Base-by-base conservation (phyloP, 768 basidiomycete species). In the Clitopilus hobsonii region DNA sequence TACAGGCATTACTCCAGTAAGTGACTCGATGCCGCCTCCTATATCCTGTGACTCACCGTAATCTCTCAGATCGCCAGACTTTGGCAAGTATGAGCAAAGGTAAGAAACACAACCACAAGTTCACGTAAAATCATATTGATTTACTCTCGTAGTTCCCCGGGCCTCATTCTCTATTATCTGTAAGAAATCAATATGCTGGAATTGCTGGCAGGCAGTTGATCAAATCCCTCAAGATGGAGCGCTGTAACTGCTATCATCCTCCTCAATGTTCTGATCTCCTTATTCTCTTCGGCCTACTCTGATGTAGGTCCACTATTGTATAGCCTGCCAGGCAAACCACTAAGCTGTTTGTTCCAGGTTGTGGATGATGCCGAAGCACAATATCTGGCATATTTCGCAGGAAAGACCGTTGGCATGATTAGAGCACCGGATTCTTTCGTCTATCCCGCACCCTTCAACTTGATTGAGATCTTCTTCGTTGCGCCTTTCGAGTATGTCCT, bases 401-500 rank as follows among this genome's bases (percentile, higher is more conserved):
- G 79, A 61, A 96, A 96, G 74, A 89, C 93, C 2, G 69, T 92
- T 47, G 79, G 80, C 13, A 89, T 92, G 91, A 89, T 92, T 55
- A 74, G 92, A 48, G 91, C 91, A 1, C 91, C 91, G 4, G 91
- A 93, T 69, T 80, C 82, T n/a, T 90, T 75, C 57, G 85, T 92
- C 50, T 95, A 94, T 67, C 92, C 93, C 27, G 90, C 94, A 0
- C 95, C 95, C 1, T 95, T 96, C 77, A 97, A 96, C 67, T 73
- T 97, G 24, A 71, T 95, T 57, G 95, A 98, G 70, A 73, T 77
- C 0, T 67, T 93, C 65, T 71, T 96, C 25, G 74, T 96, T 55
- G 90, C 85, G 1, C 95, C 95, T 16, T 76, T 92, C 50, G 94
- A 96, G 93, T 96, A 62, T 63, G 89, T 75, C 23, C 6, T 52